These are phyloP conservation scores for Talaromyces sp. DNA, from an alignment of 2,329 filamentous ascomycete genomes.

Conservation along the genomic window DNA sequence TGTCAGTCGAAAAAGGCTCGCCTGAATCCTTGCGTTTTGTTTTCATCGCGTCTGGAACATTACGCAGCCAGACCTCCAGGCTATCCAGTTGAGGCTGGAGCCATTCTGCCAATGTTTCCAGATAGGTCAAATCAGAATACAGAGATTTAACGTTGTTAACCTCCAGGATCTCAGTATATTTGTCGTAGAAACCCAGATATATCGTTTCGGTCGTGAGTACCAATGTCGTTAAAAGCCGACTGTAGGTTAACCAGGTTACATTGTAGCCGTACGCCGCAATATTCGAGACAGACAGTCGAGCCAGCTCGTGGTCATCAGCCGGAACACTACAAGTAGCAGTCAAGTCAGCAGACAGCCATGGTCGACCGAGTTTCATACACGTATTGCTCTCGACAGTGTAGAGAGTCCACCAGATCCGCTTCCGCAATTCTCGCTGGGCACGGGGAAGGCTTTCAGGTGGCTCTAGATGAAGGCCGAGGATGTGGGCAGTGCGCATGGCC, in stretches of 20 bases:
- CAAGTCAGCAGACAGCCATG: constrained; percentile 31
- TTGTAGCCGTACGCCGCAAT: constrained; percentile 27
- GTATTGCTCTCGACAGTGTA: constrained; percentile 46
- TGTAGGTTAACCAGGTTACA: constrained; percentile 38
- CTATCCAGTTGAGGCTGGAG: constrained; percentile 21
- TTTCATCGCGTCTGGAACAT: constrained; percentile 36
- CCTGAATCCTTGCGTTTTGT: constrained; percentile 29
- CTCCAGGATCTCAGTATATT: constrained; percentile 19
- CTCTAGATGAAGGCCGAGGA: constrained; percentile 47
- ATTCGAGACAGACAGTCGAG: constrained; percentile 25
- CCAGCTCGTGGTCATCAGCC: constrained; percentile 28
- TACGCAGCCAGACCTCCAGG: constrained; percentile 27
- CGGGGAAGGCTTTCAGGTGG: constrained; percentile 31
- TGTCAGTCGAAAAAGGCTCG: constrained; percentile 34
- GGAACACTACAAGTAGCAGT: constrained; percentile 35
- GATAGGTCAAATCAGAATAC: constrained; percentile 24
- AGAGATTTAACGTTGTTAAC: constrained; percentile 17
- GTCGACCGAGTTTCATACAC: constrained; percentile 45
- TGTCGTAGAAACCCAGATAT: constrained; percentile 32
- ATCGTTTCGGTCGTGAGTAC: constrained; percentile 26
- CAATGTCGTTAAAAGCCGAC: constrained; percentile 30
- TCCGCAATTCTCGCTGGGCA: constrained; percentile 40
- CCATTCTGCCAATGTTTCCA: constrained; percentile 27
- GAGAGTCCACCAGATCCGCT: constrained; percentile 50
- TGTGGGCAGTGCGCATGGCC: constrained; percentile 43